Evolutionary conservation across 2,329 filamentous ascomycete genomes (phyloP).

Genomic region (Botryosphaeria dothidea): DNA sequence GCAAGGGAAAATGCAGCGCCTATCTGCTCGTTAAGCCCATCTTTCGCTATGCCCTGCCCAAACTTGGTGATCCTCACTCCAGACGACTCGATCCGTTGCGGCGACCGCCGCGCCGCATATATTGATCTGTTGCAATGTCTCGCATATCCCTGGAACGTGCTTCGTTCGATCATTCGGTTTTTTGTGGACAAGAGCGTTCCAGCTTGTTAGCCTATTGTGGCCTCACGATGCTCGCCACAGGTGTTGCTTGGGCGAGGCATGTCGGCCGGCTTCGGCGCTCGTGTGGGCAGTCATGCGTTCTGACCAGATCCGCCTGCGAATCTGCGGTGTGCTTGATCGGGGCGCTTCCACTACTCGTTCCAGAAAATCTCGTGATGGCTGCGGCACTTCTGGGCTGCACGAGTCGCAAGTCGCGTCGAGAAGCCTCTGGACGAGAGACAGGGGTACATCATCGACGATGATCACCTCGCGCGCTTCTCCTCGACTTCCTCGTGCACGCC

Average conservation of each 20-base stretch:
- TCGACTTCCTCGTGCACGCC: not conserved
- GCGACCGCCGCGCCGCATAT: constrained; percentile 12
- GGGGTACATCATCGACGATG: constrained; percentile 12
- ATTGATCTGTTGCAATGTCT: constrained; percentile 15
- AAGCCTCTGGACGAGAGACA: not conserved
- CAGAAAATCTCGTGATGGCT: constrained; percentile 9
- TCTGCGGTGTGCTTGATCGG: not conserved
- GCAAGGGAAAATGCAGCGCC: not conserved
- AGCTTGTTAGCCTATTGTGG: not conserved
- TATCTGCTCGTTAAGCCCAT: not conserved
- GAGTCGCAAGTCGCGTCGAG: not conserved
- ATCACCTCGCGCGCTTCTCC: not conserved
- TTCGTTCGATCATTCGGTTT: not conserved
- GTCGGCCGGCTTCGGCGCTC: not conserved
- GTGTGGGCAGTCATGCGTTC: constrained; percentile 7
- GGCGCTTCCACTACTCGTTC: not conserved
- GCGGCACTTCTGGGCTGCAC: no score
- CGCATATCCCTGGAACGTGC: not conserved
- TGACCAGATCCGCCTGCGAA: not conserved
- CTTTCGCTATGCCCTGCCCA: not conserved
- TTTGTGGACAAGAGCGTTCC: not conserved
- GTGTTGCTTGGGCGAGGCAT: not conserved
- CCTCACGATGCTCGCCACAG: constrained; percentile 6
- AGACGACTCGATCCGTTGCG: constrained; percentile 12
- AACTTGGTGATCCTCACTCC: not conserved